A percentile compares a stretch with the other conserved stretches of the same genome.
Evolutionary conservation across 1,284 basidiomycete species (phyloP).

Genomic region (Inonotus obliquus): DNA sequence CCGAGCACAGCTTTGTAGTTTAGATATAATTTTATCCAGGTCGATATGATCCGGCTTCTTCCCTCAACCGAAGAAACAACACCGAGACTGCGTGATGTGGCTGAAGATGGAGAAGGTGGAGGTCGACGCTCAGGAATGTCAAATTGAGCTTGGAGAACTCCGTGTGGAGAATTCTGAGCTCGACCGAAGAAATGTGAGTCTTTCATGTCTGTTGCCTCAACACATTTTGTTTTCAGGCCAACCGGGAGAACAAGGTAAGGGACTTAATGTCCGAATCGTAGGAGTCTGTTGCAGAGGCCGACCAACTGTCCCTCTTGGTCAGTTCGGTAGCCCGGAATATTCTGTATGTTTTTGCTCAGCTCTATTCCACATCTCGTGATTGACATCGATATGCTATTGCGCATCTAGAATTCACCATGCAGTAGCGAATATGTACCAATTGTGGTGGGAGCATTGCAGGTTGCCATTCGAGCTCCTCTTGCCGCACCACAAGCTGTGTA

Average conservation of each 20-base stretch:
- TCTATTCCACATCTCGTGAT: too few species aligned
- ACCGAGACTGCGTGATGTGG: conserved; percentile 66
- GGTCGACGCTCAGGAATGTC: conserved; percentile 66
- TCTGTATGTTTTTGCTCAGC: too few species aligned
- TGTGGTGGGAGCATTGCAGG: too few species aligned
- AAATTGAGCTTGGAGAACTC: conserved; percentile 68
- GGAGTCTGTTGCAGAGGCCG: too few species aligned
- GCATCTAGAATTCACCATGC: too few species aligned
- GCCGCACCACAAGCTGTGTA: too few species aligned
- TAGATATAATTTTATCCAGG: conserved; percentile 68
- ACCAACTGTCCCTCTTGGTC: too few species aligned
- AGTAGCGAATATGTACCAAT: too few species aligned
- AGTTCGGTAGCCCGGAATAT: too few species aligned
- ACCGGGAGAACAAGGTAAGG: conserved; percentile 78
- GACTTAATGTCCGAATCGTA: conserved; percentile 73
- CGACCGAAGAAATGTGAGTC: conserved; percentile 69
- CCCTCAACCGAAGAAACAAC: conserved; percentile 73
- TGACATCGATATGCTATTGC: too few species aligned
- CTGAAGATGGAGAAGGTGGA: conserved; percentile 81
- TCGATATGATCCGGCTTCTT: conserved; percentile 71
- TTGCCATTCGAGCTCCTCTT: too few species aligned
- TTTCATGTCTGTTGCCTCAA: conserved; percentile 3
- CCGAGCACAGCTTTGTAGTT: conserved; percentile 74
- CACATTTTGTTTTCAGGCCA: conserved; percentile 46
- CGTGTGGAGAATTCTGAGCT: conserved; percentile 75